These are phyloP conservation scores for Tagetes erecta DNA, from an alignment of 129 eudicot genomes.

Conservation along the genomic window DNA sequence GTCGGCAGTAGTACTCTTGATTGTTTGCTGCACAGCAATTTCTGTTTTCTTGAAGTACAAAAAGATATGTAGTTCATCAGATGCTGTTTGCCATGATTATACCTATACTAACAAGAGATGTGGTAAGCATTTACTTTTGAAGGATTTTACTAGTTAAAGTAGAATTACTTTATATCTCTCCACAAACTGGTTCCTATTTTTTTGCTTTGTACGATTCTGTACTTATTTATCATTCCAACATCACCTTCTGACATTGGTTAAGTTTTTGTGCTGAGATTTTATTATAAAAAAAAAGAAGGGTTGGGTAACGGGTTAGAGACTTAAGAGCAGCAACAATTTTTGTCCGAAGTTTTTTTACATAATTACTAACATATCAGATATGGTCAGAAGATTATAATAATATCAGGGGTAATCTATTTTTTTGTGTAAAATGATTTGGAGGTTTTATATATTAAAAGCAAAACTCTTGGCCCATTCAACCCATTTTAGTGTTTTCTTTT, in stretches of 20 bases:
- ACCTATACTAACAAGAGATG: slow-evolving; percentile 66
- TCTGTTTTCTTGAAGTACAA: slow-evolving; percentile 64
- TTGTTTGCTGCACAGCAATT: slow-evolving; percentile 73
- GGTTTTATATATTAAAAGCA: neutral
- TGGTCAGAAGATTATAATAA: neutral
- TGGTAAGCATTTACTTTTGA: slow-evolving; percentile 48
- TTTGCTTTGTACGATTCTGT: neutral
- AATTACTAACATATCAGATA: neutral
- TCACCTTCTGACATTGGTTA: neutral
- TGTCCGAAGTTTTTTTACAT: neutral
- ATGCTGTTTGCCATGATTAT: slow-evolving; percentile 73
- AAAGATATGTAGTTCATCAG: slow-evolving; percentile 71
- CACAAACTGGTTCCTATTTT: neutral
- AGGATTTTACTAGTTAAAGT: slow-evolving; percentile 12
- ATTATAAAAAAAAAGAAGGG: neutral
- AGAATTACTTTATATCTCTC: neutral
- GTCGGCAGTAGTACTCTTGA: slow-evolving; percentile 82
- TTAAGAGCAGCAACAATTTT: neutral
- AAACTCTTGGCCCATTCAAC: neutral
- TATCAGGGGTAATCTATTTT: neutral
- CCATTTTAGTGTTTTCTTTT: neutral
- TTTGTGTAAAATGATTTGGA: neutral
- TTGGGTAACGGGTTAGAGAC: neutral
- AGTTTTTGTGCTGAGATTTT: neutral
- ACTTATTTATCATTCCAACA: neutral